Conservation (phyloP, 1,139 yeast genomes). For the Candida mesenterica region DNA sequence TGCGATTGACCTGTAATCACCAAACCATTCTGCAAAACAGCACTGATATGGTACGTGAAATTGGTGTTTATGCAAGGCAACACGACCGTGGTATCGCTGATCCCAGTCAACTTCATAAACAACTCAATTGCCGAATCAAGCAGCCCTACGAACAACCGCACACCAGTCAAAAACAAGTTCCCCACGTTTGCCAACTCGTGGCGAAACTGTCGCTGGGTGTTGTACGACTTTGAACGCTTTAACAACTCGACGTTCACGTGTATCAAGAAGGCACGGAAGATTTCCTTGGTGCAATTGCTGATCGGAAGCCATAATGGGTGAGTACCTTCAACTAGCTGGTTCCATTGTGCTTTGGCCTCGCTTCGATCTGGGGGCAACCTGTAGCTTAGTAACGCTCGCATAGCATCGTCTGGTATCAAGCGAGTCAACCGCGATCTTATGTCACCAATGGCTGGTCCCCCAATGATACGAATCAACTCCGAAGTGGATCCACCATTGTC, state of each 20-base stretch:
- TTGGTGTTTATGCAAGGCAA: constrained; percentile 83
- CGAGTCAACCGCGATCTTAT: constrained; percentile 78
- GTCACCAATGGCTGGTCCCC: constrained; percentile 96
- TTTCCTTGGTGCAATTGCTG: constrained; percentile 65
- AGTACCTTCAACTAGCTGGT: constrained; percentile 71
- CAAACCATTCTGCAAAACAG: constrained; percentile 64
- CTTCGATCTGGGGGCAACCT: constrained; percentile 55
- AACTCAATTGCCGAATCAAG: constrained; percentile 82
- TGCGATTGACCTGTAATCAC: constrained; percentile 92
- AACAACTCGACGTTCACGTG: constrained; percentile 77
- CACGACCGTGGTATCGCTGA: constrained; percentile 55
- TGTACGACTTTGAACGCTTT: constrained; percentile 59
- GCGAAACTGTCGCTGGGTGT: constrained; percentile 50
- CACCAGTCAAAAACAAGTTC: constrained; percentile 79
- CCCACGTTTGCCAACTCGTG: constrained; percentile 84
- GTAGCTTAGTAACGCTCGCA: constrained; percentile 54
- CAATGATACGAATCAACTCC: constrained; percentile 82
- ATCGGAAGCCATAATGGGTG: constrained; percentile 67
- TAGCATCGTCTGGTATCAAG: constrained; percentile 50
- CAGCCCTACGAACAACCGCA: constrained; percentile 78
- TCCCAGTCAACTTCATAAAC: constrained; percentile 63
- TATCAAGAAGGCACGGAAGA: constrained; percentile 72
- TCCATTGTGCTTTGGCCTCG: constrained; percentile 73
- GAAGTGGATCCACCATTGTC: constrained; percentile 97
- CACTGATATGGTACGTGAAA: constrained; percentile 85